These are phyloP conservation scores for Russula foetens DNA, from an alignment of 768 basidiomycete genomes.

Conservation along the genomic window DNA sequence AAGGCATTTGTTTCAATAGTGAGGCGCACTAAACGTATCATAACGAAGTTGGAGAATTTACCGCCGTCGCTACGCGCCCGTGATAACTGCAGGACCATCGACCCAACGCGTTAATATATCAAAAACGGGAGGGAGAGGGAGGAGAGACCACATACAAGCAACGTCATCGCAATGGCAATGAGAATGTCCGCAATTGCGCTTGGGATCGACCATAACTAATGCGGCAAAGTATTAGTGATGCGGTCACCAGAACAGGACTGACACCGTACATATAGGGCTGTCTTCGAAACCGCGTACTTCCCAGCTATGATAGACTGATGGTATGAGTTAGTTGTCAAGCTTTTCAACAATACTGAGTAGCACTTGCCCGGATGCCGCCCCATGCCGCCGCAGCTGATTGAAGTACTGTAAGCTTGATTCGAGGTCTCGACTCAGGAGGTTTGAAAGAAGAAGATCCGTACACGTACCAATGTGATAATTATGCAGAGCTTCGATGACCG, in stretches of 20 bases:
- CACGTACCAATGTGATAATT: constrained; percentile 1
- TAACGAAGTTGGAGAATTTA: constrained; percentile 1
- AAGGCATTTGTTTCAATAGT: constrained; percentile 24
- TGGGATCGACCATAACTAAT: constrained; percentile 6
- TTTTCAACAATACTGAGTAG: not conserved
- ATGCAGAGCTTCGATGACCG: not conserved
- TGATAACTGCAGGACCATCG: not conserved
- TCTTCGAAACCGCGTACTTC: not conserved
- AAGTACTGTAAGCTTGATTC: not conserved
- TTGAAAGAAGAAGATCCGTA: not conserved
- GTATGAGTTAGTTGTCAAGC: not conserved
- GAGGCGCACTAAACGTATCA: constrained; percentile 22
- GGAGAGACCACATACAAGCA: not conserved
- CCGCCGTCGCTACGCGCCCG: not conserved
- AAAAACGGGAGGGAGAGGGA: not conserved
- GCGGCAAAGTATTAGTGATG: not conserved
- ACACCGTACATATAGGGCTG: constrained; percentile 1
- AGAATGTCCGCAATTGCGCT: constrained; percentile 8
- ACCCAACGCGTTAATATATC: not conserved
- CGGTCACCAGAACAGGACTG: not conserved
- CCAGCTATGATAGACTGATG: not conserved
- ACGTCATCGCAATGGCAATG: constrained; percentile 3
- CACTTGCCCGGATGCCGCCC: constrained; percentile 8
- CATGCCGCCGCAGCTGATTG: not conserved
- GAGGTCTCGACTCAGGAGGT: not conserved